Conservation (phyloP, 441 rosid species). For the Arabidopsis hybrid region DNA sequence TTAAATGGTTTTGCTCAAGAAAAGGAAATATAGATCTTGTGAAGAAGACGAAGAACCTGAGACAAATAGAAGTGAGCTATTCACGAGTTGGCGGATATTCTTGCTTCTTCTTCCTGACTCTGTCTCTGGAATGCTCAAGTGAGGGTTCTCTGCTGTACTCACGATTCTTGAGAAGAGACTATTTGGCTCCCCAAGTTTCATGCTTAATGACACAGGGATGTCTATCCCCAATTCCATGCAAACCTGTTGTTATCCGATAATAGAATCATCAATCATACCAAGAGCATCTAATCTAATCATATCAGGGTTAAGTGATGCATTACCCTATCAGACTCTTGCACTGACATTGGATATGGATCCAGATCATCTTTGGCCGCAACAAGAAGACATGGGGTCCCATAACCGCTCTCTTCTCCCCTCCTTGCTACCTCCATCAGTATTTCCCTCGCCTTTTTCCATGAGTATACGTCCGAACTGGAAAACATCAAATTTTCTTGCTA, state of each 20-base stretch:
- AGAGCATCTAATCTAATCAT: slow-evolving; percentile 1
- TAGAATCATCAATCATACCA: neutral
- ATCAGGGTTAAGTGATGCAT: slow-evolving; percentile 2
- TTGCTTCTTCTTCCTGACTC: slow-evolving; percentile 72
- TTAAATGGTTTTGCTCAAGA: neutral
- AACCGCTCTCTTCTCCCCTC: slow-evolving; percentile 65
- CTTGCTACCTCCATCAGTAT: slow-evolving; percentile 71
- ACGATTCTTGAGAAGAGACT: slow-evolving; percentile 58
- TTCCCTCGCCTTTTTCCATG: slow-evolving; percentile 77
- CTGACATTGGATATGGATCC: slow-evolving; percentile 64
- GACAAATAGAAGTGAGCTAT: slow-evolving; percentile 68
- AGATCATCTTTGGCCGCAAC: slow-evolving; percentile 81
- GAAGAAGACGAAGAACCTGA: slow-evolving; percentile 52
- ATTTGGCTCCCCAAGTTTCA: slow-evolving; percentile 58
- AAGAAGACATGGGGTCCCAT: slow-evolving; percentile 71
- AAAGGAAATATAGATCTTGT: neutral
- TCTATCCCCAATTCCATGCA: slow-evolving; percentile 75
- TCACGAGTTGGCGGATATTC: slow-evolving; percentile 58
- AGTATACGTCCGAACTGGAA: slow-evolving; percentile 70
- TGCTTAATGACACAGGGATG: slow-evolving; percentile 61
- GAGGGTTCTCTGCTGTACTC: slow-evolving; percentile 72
- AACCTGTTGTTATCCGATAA: slow-evolving; percentile 47
- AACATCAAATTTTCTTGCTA: slow-evolving; percentile 17
- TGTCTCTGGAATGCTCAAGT: slow-evolving; percentile 76
- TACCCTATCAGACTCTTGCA: slow-evolving; percentile 74